Conservation (phyloP, 1,284 basidiomycete species). For the Stygiomarasmius scandens region DNA sequence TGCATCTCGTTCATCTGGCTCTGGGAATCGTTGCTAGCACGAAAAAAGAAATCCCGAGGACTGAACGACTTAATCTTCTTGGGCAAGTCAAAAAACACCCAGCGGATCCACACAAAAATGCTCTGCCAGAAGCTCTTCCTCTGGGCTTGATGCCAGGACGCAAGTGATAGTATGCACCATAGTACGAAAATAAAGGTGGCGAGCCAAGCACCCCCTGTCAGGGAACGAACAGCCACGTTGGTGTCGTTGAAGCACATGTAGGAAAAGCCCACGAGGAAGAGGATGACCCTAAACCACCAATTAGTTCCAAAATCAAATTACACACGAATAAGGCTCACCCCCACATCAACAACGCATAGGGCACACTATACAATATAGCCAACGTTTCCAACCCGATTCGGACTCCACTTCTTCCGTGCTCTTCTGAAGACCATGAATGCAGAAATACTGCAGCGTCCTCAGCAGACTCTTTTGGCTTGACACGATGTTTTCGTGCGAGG, state of each 20-base stretch:
- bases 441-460: constrained; percentile 22
- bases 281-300: neutral
- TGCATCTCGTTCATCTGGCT: neutral
- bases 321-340: constrained; percentile 33
- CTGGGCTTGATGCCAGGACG: neutral
- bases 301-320: neutral
- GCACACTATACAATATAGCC: constrained; percentile 48
- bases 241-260: constrained; percentile 6
- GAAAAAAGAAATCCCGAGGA: neutral
- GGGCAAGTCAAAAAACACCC: neutral
- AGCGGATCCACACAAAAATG: neutral
- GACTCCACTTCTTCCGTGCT: constrained; percentile 14
- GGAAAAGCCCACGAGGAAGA: constrained; percentile 10
- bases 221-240: neutral
- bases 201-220: neutral
- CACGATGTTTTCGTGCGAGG: constrained; percentile 42
- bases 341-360: constrained; percentile 52
- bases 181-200: neutral
- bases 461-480: constrained; percentile 35
- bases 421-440: constrained; percentile 4
- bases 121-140: constrained; percentile 5
- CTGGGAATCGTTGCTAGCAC: neutral
- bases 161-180: constrained; percentile 12
- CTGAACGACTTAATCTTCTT: neutral
- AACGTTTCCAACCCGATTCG: constrained; percentile 41